Evolutionary conservation across 1,284 basidiomycete genomes (phyloP).

Genomic region (Ceratobasidium sp.): DNA sequence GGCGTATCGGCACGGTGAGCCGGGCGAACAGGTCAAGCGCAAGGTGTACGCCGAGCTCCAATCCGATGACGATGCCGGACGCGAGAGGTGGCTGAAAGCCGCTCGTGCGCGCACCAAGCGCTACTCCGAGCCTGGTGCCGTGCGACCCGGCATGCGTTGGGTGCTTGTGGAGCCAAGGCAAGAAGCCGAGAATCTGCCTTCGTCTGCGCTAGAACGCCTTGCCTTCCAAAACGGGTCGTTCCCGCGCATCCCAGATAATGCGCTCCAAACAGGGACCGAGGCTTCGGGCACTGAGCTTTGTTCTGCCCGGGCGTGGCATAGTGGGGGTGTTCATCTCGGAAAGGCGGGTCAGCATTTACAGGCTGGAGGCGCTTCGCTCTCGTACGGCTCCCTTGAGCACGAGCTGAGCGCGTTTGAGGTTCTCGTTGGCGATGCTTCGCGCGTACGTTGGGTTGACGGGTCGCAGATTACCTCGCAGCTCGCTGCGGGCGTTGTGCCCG

Average conservation of each 20-base stretch:
- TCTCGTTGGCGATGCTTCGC: constrained; percentile 52
- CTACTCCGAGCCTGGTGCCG: constrained; percentile 39
- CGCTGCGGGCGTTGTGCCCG: constrained; percentile 39
- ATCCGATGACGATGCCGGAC: constrained; percentile 33
- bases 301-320: constrained; percentile 52
- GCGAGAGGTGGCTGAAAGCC: constrained; percentile 39
- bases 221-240: constrained; percentile 48
- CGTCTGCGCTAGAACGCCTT: constrained; percentile 9
- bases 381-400: constrained; percentile 53
- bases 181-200: constrained; percentile 24
- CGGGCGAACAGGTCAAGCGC: constrained; percentile 31
- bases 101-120: constrained; percentile 34
- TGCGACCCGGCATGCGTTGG: constrained; percentile 42
- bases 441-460: constrained; percentile 54
- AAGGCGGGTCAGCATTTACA: constrained; percentile 54
- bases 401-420: constrained; percentile 53
- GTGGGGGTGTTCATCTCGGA: constrained; percentile 54
- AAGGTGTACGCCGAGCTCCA: constrained; percentile 31
- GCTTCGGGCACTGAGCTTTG: constrained; percentile 52
- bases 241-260: constrained; percentile 51
- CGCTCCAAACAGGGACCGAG: constrained; percentile 54
- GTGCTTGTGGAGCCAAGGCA: constrained; percentile 41
- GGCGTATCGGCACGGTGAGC: constrained; percentile 28
- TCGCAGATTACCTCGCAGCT: constrained; percentile 48
- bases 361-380: constrained; percentile 51